Evolutionary conservation across 108 stramenopile genomes (phyloP).

Genomic region (Stephanodiscus minutulus): DNA sequence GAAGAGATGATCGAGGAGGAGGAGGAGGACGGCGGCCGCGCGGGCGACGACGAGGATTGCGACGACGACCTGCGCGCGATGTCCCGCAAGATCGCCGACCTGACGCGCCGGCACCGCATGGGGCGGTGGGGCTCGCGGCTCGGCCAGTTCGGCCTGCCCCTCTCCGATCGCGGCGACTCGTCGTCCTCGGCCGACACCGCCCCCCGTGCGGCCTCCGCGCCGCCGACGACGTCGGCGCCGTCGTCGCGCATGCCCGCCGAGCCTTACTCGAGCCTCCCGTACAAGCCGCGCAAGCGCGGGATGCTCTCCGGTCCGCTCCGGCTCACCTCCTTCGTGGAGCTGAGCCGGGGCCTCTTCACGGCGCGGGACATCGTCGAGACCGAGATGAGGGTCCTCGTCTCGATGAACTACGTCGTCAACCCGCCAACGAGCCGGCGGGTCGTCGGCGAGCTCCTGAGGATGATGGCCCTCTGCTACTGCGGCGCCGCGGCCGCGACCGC

Average conservation of each 20-base stretch:
- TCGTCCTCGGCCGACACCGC: not conserved
- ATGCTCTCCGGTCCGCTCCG: constrained; percentile 43
- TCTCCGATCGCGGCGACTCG: not conserved
- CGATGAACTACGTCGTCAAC: constrained; percentile 59
- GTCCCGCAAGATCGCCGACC: constrained; percentile 41
- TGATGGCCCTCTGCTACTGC: constrained; percentile 21
- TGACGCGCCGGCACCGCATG: constrained; percentile 32
- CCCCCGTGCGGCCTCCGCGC: not conserved
- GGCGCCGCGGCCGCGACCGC: constrained; percentile 3
- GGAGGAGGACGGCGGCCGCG: not conserved
- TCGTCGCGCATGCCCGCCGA: not conserved
- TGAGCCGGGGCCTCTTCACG: constrained; percentile 64
- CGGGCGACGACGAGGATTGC: constrained; percentile 11
- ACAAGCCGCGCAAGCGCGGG: constrained; percentile 41
- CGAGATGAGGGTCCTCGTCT: constrained; percentile 57
- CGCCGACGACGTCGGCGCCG: not conserved
- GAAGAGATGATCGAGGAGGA: not conserved
- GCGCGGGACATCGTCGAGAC: constrained; percentile 54
- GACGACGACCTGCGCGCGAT: constrained; percentile 43
- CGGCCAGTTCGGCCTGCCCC: constrained; percentile 8
- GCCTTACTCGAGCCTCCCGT: constrained; percentile 14
- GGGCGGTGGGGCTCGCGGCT: constrained; percentile 14
- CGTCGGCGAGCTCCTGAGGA: constrained; percentile 42
- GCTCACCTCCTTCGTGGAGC: constrained; percentile 50
- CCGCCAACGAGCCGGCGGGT: constrained; percentile 60